These are phyloP conservation scores for Skeletonema grethae DNA, from an alignment of 108 stramenopile genomes.

Conservation along the genomic window DNA sequence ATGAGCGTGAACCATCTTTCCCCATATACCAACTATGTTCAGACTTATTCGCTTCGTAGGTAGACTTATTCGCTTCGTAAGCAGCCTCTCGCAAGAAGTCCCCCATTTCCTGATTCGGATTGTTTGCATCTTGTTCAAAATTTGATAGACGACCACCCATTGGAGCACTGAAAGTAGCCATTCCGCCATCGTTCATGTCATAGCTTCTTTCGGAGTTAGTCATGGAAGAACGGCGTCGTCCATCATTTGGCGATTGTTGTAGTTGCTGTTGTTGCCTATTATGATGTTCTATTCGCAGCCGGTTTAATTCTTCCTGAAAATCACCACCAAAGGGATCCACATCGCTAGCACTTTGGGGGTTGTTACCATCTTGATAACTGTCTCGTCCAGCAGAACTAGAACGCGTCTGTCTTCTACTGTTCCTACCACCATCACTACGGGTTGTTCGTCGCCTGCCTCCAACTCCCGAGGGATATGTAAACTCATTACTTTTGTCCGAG, in stretches of 20 bases:
- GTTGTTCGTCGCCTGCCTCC: background rate
- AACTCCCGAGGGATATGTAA: background rate
- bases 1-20: background rate
- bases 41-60: background rate
- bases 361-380: background rate
- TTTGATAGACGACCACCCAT: background rate
- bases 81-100: background rate
- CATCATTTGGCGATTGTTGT: background rate
- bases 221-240: background rate
- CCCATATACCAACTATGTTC: constrained; percentile 2
- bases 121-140: background rate
- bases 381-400: background rate
- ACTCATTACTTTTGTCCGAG: background rate
- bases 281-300: background rate
- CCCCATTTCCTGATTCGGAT: background rate
- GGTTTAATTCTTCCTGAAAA: background rate
- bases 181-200: background rate
- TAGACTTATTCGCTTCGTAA: background rate
- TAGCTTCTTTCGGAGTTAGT: background rate
- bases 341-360: constrained; percentile 2
- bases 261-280: background rate
- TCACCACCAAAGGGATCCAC: background rate
- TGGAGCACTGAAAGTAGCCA: background rate
- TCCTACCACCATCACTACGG: background rate
- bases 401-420: background rate